Evolutionary conservation across 2,329 filamentous ascomycete genomes (phyloP), one percentile per base, ranked within the genome.

Genomic region (Biscogniauxia mediterranea): DNA sequence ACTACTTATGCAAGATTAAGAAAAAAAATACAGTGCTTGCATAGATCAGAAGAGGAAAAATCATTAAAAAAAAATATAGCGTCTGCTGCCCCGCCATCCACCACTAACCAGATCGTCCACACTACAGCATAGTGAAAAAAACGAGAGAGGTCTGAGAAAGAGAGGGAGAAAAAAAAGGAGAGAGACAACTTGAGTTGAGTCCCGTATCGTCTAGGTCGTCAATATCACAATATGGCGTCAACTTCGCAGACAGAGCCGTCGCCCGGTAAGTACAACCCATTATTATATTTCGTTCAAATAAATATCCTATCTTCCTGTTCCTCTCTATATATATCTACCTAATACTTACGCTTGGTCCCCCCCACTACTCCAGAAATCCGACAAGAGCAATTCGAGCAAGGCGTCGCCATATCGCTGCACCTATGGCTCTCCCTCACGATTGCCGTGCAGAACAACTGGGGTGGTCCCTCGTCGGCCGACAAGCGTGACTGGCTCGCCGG

Each of bases 401-500:
- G 87, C 73, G 89, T 97, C 69, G 92, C 92, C 74, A 89, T 95
- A 74, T 81, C 89, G 52, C 86, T 99, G 67, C 88, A 93, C 80
- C 85, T 91, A 72, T 99, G 95, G 95, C 88, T 90, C 7, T 89
- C 92, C 32, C 88, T 99, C 58, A 90, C 89, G 55, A 87, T 97
- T 73, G 92, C 95, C 54, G 91, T 97, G 52, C 85, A 91, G 74
- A 92, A 92, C 75, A 83, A 87, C 78, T 97, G 93, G 90, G 95
- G 94, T 70, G 95, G 94, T 1, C 87, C 91, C 50, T 88, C 92
- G 72, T 89, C 88, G 21, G 76, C 83, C 63, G 92, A 96, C 77
- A 98, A 98, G 81, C 90, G 94, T 71, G 94, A 97, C 82, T 98
- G 93, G 94, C 91, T 99, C 71, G 94, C 91, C 56, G 93, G 93